Evolutionary conservation across 2,329 filamentous ascomycete species (phyloP), one percentile per base, ranked within the genome.

Genomic region (Diplodia intermedia): DNA sequence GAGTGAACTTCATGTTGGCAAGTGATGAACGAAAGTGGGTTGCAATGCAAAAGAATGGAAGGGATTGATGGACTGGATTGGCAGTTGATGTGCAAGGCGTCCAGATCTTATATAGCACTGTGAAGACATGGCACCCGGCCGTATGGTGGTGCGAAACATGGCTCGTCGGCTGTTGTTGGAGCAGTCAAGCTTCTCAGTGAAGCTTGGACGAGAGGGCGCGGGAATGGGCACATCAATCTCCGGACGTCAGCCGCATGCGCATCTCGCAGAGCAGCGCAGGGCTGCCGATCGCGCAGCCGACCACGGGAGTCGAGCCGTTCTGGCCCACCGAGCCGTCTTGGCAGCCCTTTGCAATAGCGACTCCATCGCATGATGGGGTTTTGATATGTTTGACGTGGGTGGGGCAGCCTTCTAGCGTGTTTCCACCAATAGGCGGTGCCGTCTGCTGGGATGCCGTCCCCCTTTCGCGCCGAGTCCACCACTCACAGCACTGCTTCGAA

Each of bases 1-100:
- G 29, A 29, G 56, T n/a, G 38, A 68, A 23, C 43, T 50, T 68
- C 66, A 68, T 68, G 49, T 33, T 56, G 57, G 40, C 20, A 18
- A 29, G 11, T 36, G 33, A 11, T 61, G 55, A 52, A 52, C 20
- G 31, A 52, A 29, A n/a, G 47, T 36, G 11, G 33, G n/a, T 40
- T 15, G 12, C 7, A 20, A n/a, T 47, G 18, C 14, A 55, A 65
- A 54, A 54, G 50, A 65, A 54, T 65, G 62, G n/a, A 54, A 54
- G 62, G 36, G 62, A 43, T 65, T 56, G 62, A 43, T 65, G 33
- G 33, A 54, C 47, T 26, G 33, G 38, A 55, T 20, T 18, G 26
- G 49, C 7, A 40, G 23, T 43, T 65, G 62, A 65, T 54, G 62
- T 26, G 62, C 62, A 65, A 65, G 49, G 50, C 62, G 49, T 7